Evolutionary conservation across 805 yeast genomes (phyloP), one percentile per base, ranked within the genome.

Genomic region (Ogataea zsoltii): DNA sequence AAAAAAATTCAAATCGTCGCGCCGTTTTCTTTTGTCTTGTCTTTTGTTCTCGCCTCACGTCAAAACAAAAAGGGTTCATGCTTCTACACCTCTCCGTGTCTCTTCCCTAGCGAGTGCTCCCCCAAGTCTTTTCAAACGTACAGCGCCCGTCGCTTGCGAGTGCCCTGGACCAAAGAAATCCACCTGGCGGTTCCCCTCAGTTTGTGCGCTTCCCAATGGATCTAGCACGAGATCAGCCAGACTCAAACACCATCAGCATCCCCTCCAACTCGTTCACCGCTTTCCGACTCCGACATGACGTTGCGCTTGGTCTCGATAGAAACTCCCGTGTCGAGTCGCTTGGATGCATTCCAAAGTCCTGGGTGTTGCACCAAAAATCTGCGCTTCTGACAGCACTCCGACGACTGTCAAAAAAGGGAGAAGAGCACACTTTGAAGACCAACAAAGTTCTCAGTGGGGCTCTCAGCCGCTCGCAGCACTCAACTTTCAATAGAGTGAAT

Each of bases 191-290:
- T 28, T 4, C 13, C 7, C 31, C 6, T 6, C 14, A 28, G 33
- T 14, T 12, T 28, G 12, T 10, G 16, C 3, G 7, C 6, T 31
- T 11, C 28, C 17, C 32, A 14, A 44, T 44, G 47, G 33, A 44
- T 33, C 30, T 10, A 9, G 2, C 21, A 17, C 17, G 13, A 17
- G 33, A 26, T 7, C 35, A 15, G 14, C 18, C 38, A 3, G 38
- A 33, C 7, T 34, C 32, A 13, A 25, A 39, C 4, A 17, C 12
- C 6, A 39, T 53, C 2, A 14, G 28, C 7, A 65, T 81, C 15
- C 87, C 87, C 3, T 62, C 57, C 31, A 49, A 66, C 23, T 82
- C 88, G 2, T 85, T 79, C 63, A 80, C 88, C 0, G 83, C 85
- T 0, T 79, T 74, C 47, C 68, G 86, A 33, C 65, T 86, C 19